A percentile compares a stretch with the other conserved stretches of the same genome.
Evolutionary conservation across 2,329 filamentous ascomycete genomes (phyloP).

Genomic region (Ophiostoma ulmi): DNA sequence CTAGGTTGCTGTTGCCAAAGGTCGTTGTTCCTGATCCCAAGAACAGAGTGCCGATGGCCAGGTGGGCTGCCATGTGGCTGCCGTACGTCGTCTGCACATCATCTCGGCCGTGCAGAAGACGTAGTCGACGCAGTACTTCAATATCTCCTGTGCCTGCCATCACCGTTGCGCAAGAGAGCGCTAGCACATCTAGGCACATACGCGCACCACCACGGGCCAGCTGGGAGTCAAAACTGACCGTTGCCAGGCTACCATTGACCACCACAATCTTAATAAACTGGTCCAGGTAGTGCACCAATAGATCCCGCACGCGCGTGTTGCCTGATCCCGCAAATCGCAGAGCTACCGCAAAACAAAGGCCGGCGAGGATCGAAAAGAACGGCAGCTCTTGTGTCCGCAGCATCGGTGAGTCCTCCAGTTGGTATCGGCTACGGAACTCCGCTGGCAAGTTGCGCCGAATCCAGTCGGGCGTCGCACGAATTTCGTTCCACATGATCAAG

Average conservation of each 20-base stretch:
- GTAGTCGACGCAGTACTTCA: constrained; percentile 73
- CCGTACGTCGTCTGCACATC: constrained; percentile 84
- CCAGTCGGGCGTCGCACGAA: constrained; percentile 70
- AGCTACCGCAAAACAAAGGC: constrained; percentile 76
- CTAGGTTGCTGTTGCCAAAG: constrained; percentile 81
- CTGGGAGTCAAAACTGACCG: constrained; percentile 69
- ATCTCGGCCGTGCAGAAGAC: constrained; percentile 80
- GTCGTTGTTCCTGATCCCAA: constrained; percentile 89
- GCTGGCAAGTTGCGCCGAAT: constrained; percentile 66
- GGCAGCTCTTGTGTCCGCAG: constrained; percentile 80
- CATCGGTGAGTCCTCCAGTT: constrained; percentile 53
- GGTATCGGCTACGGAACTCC: constrained; percentile 59
- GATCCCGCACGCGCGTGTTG: constrained; percentile 65
- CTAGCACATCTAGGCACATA: constrained; percentile 86
- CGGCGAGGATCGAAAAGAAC: constrained; percentile 86
- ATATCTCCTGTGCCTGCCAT: constrained; percentile 97
- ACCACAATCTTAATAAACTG: constrained; percentile 71
- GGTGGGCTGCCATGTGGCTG: constrained; percentile 85
- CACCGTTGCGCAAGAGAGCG: constrained; percentile 75
- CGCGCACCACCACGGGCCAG: constrained; percentile 76
- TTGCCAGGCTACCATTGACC: constrained; percentile 43
- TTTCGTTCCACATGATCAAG: constrained; percentile 85
- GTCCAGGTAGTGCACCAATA: constrained; percentile 79
- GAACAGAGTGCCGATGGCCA: constrained; percentile 87
- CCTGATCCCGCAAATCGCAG: constrained; percentile 70